phyloP scores from a whole-genome alignment of 1,139 yeast genomes.

The Protomyces lactucae-debilis region DNA sequence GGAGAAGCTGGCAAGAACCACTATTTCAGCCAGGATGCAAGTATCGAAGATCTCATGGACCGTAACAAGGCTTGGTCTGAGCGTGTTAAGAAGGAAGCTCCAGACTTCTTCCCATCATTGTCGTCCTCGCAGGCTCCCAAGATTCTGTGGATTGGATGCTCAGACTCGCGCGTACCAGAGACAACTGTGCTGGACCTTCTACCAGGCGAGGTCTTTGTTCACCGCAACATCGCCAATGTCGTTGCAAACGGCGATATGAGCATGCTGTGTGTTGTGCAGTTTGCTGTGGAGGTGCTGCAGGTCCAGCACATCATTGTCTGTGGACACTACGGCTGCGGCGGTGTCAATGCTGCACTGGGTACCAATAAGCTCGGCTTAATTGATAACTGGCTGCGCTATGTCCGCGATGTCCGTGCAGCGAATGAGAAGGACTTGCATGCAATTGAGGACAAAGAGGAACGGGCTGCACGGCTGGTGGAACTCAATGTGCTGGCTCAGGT shows the following conservation, averaged over 20 bases:
- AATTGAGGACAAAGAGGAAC: slow-evolving; percentile 44
- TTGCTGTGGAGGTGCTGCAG: slow-evolving; percentile 80
- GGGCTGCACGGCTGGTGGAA: slow-evolving; percentile 66
- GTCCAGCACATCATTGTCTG: slow-evolving; percentile 81
- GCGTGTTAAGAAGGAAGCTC: slow-evolving; percentile 54
- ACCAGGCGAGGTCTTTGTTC: slow-evolving; percentile 94
- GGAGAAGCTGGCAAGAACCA: slow-evolving; percentile 7
- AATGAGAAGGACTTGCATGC: slow-evolving; percentile 44
- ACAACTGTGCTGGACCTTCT: slow-evolving; percentile 57
- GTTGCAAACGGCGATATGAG: slow-evolving; percentile 68
- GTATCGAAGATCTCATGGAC: slow-evolving; percentile 42
- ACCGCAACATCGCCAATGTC: slow-evolving; percentile 85
- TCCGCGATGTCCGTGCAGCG: slow-evolving; percentile 64
- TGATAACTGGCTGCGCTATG: slow-evolving; percentile 71
- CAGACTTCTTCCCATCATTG: slow-evolving; percentile 61
- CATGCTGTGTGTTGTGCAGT: slow-evolving; percentile 77
- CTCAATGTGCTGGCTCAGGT: slow-evolving; percentile 67
- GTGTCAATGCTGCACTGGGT: slow-evolving; percentile 79
- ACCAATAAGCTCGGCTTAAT: slow-evolving; percentile 65
- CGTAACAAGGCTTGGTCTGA: slow-evolving; percentile 68
- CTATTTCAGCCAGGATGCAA: slow-evolving; percentile 18
- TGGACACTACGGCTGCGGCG: slow-evolving; percentile 99
- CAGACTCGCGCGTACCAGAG: slow-evolving; percentile 89
- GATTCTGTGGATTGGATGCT: slow-evolving; percentile 93
- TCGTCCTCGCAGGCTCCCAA: slow-evolving; percentile 88